Base-by-base conservation (phyloP, 805 yeast species). In the Citeromyces matritensis region DNA sequence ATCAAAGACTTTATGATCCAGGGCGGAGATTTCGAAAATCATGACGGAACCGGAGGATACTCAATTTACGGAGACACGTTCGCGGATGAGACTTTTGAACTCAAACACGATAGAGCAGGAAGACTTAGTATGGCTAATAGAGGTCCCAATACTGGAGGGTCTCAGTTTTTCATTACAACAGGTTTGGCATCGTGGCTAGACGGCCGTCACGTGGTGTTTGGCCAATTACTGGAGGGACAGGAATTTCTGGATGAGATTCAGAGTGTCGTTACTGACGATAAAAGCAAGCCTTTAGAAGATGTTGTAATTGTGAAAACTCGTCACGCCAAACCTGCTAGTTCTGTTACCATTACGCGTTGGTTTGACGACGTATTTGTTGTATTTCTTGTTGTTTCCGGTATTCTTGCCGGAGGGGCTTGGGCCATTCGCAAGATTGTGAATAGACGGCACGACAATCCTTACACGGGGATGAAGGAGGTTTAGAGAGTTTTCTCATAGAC, bases 11-110 rank as follows among this genome's bases (percentile, higher is more conserved):
- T 80, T 50, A 73, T 82, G 78, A 66, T 85, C 42, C 94, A 82
- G 57, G 94, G 94, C 35, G 95, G 95, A 39, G 88, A 83, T 53
- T 74, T 77, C 48, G 74, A 79, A 40, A 65, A 63, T 15, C 54
- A 53, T 26, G 61, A 65, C 41, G 86, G 88, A 10, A 62, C 69
- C 33, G 94, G 93, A 15, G 94, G 95, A 9, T 62, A 63, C 42
- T 79, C 93, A 17, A 75, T 83, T 43, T 80, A 73, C 53, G 95
- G 94, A 21, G 58, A 58, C 34, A 64, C 62, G 45, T 76, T 84
- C 46, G 63, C 59, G 4, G 95, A 85, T 51, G 96, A 85, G 63
- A 80, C 73, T 50, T 65, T 65, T 36, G 37, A 36, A 10, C 37
- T 65, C 39, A 60, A 58, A 42, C 71, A 65, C 47, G 67, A 63